Conservation (phyloP, 176 grass and related monocot species). For the Carex parvula region DNA sequence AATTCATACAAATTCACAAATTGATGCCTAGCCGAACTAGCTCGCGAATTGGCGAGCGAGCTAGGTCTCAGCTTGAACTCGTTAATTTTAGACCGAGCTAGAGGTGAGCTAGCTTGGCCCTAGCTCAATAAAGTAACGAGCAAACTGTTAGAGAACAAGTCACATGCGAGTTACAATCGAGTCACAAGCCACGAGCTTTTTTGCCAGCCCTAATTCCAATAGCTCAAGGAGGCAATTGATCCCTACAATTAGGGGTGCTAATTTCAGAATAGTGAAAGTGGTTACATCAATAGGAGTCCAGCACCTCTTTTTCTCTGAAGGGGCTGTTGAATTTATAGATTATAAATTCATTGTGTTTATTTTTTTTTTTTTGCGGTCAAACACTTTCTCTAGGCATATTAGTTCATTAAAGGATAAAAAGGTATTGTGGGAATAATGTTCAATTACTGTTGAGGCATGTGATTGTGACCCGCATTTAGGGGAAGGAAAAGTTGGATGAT, state of each 20-base stretch:
- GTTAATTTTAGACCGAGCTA: too few species aligned
- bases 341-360: not conserved
- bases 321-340: not conserved
- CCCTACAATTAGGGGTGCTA: not conserved
- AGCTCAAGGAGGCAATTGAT: not conserved
- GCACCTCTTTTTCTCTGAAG: not conserved
- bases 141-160: too few species aligned
- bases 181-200: too few species aligned
- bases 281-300: not conserved
- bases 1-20: too few species aligned
- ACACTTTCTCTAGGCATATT: conserved; percentile 32
- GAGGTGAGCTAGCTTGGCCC: too few species aligned
- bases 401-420: conserved; percentile 31
- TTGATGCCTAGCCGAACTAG: too few species aligned
- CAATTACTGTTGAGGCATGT: conserved; percentile 40
- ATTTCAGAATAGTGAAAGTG: conserved; percentile 8
- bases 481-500: not conserved
- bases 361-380: not conserved
- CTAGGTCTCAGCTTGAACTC: too few species aligned
- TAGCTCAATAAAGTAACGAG: too few species aligned
- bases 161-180: too few species aligned
- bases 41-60: too few species aligned
- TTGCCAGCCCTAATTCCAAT: too few species aligned
- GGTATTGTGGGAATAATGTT: conserved; percentile 6
- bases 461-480: conserved; percentile 19